A percentile compares a stretch with the other conserved stretches of the same genome.
Evolutionary conservation across 2,329 filamentous ascomycete genomes (phyloP).

Genomic region (Ustulina deusta): DNA sequence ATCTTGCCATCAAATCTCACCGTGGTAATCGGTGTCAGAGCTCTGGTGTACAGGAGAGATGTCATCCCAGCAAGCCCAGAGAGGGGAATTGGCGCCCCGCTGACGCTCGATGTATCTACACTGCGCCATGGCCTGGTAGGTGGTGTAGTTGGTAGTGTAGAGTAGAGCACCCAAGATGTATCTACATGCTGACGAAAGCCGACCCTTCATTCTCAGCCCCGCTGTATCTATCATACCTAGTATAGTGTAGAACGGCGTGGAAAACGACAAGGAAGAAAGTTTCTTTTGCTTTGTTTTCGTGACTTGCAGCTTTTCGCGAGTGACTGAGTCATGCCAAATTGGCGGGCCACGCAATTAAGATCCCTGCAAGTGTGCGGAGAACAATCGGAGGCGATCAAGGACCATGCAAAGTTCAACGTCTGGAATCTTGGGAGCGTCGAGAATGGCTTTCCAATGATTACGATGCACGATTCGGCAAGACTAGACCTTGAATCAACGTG

Average conservation of each 20-base stretch:
- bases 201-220: background rate
- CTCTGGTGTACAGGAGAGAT: background rate
- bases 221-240: background rate
- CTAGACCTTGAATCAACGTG: background rate
- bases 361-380: conserved; percentile 23
- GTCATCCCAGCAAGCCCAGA: background rate
- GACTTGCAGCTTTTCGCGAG: background rate
- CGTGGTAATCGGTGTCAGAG: background rate
- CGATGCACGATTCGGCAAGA: background rate
- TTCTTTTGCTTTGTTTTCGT: conserved; percentile 1
- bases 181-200: conserved; percentile 9
- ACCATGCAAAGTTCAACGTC: background rate
- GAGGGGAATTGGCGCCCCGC: background rate
- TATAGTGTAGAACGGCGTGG: background rate
- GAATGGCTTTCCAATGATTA: conserved; percentile 4
- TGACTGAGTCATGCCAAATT: conserved; percentile 19
- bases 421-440: background rate
- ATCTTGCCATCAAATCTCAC: background rate
- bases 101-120: background rate
- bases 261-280: conserved; percentile 8
- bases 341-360: conserved; percentile 28
- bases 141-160: too few species aligned
- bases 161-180: background rate
- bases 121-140: background rate
- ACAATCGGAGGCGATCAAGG: conserved; percentile 22